phyloP scores from a whole-genome alignment of 768 basidiomycete species.

The Peribolospora baueri region DNA sequence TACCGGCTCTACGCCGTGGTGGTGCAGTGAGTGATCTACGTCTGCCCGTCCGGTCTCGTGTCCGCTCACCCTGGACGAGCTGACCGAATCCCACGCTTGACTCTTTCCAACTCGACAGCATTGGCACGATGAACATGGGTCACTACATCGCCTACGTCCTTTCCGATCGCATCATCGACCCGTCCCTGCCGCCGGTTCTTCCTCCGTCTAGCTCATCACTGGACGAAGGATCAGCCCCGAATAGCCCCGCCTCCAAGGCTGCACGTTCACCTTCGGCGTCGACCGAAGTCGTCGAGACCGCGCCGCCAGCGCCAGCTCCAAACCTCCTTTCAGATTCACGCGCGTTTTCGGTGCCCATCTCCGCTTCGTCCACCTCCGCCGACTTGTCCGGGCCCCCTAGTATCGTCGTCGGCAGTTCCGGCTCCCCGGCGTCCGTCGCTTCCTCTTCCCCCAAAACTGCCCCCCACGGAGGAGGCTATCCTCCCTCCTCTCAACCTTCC shows the following conservation, averaged over 20 bases:
- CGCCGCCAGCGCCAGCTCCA: too few relatives aligned
- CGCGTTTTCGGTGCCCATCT: too few relatives aligned
- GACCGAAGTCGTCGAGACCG: too few relatives aligned
- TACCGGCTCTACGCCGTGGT: constrained; percentile 53
- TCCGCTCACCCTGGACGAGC: neutral
- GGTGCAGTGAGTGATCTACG: constrained; percentile 71
- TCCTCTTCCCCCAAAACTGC: neutral
- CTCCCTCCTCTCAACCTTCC: neutral
- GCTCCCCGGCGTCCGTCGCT: too few relatives aligned
- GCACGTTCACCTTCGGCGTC: too few relatives aligned
- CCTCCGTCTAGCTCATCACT: constrained; percentile 17
- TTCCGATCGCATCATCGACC: too few relatives aligned
- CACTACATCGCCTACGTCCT: constrained; percentile 54
- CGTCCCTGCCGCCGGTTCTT: constrained; percentile 36
- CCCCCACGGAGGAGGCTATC: neutral
- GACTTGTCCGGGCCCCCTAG: too few relatives aligned
- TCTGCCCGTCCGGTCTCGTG: constrained; percentile 20
- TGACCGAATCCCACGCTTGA: constrained; percentile 1
- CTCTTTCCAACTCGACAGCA: neutral
- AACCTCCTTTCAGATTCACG: too few relatives aligned
- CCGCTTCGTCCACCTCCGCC: too few relatives aligned
- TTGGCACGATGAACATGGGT: constrained; percentile 32
- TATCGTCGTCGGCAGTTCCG: too few relatives aligned
- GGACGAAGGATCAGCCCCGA: constrained; percentile 1
- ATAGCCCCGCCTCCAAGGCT: neutral